Conservation (phyloP, 805 yeast species). For the Starmerella kuoi region DNA sequence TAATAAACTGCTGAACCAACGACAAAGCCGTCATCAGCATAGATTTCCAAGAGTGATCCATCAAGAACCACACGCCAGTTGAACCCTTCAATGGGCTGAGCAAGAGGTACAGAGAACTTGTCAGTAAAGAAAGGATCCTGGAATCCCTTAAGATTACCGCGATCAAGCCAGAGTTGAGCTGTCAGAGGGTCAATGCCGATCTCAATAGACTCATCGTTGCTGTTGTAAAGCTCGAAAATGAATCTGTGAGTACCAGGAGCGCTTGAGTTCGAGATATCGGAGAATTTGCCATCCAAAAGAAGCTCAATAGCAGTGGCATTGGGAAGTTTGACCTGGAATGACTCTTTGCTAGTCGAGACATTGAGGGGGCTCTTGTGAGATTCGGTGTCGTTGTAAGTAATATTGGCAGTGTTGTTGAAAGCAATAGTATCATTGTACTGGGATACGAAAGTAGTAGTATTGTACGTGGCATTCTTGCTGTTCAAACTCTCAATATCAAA, state of each 20-base stretch:
- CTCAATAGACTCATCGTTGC: slow-evolving; percentile 7
- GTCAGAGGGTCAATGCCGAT: slow-evolving; percentile 13
- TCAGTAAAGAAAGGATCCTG: slow-evolving; percentile 17
- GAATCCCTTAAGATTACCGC: slow-evolving; percentile 13
- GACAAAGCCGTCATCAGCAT: slow-evolving; percentile 15
- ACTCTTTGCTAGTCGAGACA: no score
- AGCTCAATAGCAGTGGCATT: slow-evolving; percentile 8
- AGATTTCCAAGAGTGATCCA: slow-evolving; percentile 16
- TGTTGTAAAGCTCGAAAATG: slow-evolving; percentile 6
- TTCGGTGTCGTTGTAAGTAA: no score
- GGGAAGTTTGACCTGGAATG: neutral
- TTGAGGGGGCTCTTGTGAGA: neutral
- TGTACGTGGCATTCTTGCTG: no score
- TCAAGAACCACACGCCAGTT: slow-evolving; percentile 16
- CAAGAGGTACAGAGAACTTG: slow-evolving; percentile 14
- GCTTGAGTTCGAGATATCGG: no score
- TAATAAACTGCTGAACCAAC: slow-evolving; percentile 15
- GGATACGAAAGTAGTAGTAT: neutral
- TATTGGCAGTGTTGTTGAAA: no score
- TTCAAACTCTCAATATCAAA: no score
- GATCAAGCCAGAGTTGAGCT: slow-evolving; percentile 18
- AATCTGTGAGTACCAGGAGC: slow-evolving; percentile 6
- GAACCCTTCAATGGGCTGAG: neutral
- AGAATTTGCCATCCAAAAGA: slow-evolving; percentile 1
- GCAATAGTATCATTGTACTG: neutral